Evolutionary conservation across 2,329 filamentous ascomycete species (phyloP), one percentile per base, ranked within the genome.

Genomic region (Westerdykella ornata): DNA sequence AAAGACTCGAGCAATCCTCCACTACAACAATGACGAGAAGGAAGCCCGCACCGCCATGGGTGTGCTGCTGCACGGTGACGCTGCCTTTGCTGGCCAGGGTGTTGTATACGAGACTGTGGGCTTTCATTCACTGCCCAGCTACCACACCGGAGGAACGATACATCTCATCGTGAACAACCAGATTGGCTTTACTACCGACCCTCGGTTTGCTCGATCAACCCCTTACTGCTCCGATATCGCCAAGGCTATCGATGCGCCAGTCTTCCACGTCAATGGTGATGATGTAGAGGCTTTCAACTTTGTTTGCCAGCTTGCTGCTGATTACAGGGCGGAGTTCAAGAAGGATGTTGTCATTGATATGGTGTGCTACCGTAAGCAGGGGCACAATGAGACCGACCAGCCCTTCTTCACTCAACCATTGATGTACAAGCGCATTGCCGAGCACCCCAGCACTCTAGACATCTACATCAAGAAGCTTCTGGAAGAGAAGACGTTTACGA

Each of bases 91-190:
- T 53, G 92, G 83, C 32, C 92, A 98, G 72, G 92, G 92, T 74
- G 78, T 98, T 47, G 92, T 98, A 49, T 98, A 98, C 70, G 92
- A 98, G 72, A 97, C 89, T 60, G 85, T 98, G 70, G 92, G 92
- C 49, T 96, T 98, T 81, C 85, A 95, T 72, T 85, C 88, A 39
- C 81, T 98, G 29, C 92, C 92, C 20, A 87, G 85, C 54, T 98
- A 96, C 74, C 95, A 94, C 37, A 97, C 92, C 40, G 92, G 92
- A 59, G 92, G 92, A 63, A 98, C 92, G 44, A 86, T 98, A 58
- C 92, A 98, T 71, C 77, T 98, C 52, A 82, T 98, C 45, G 90
- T 97, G 56, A 98, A 98, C 81, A 98, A 98, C 78, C 92, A 98
- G 77, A 98, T 98, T 67, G 92, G 92, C 69, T 98, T 98, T 77